Conservation (phyloP, 2,329 filamentous ascomycete species). For the Alternaria longipes region DNA sequence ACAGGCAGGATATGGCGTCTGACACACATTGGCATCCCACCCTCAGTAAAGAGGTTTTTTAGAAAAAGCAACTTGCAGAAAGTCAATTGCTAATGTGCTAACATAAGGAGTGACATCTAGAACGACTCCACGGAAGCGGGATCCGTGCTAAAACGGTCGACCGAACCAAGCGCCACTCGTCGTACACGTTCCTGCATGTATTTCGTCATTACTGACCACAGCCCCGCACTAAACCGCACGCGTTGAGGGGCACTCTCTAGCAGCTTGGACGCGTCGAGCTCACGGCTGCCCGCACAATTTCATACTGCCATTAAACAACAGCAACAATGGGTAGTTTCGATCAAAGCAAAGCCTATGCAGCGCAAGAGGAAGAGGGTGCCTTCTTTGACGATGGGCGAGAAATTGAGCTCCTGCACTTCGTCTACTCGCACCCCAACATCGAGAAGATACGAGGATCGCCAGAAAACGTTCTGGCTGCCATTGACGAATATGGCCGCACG, state of each 20-base stretch:
- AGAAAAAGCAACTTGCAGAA: constrained; percentile 4
- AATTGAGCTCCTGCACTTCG: constrained; percentile 74
- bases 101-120: constrained; percentile 34
- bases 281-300: constrained; percentile 20
- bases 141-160: constrained; percentile 12
- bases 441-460: constrained; percentile 72
- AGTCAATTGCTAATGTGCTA: constrained; percentile 23
- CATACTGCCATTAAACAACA: constrained; percentile 21
- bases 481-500: constrained; percentile 73
- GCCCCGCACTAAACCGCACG: constrained; percentile 39
- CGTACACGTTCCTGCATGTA: constrained; percentile 26
- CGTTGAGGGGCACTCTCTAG: constrained; percentile 32
- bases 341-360: constrained; percentile 58
- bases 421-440: constrained; percentile 69
- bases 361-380: constrained; percentile 55
- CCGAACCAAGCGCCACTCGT: constrained; percentile 7
- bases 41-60: constrained; percentile 11
- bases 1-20: constrained; percentile 23
- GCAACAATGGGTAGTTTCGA: constrained; percentile 46
- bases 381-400: constrained; percentile 75
- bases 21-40: constrained; percentile 32
- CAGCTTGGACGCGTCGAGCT: constrained; percentile 32
- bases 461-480: constrained; percentile 69
- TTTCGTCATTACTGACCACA: constrained; percentile 36
- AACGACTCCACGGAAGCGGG: constrained; percentile 17